Evolutionary conservation across 805 yeast species (phyloP).

Genomic region (Candida ficus): DNA sequence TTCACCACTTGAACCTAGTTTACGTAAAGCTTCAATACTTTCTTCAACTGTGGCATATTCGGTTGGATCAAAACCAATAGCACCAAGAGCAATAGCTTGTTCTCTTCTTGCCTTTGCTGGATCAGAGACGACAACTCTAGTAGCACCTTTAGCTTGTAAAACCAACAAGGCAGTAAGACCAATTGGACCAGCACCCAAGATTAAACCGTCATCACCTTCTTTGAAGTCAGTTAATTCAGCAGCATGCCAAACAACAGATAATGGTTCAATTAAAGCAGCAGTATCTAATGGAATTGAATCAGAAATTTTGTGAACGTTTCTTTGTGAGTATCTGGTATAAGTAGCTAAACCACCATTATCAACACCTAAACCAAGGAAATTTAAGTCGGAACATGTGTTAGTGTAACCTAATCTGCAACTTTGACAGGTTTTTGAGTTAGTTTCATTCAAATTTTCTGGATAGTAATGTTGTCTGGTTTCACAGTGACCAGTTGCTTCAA

Average conservation of each 20-base stretch:
- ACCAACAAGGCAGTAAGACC: conserved; percentile 56
- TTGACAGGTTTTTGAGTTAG: conserved; percentile 31
- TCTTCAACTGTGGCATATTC: conserved; percentile 23
- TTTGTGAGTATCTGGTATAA: conserved; percentile 34
- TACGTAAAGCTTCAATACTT: conserved; percentile 28
- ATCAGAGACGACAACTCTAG: conserved; percentile 52
- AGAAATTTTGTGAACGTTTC: conserved; percentile 36
- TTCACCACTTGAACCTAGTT: conserved; percentile 33
- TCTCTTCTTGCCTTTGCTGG: conserved; percentile 60
- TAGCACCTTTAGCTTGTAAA: conserved; percentile 42
- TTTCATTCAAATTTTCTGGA: conserved; percentile 8
- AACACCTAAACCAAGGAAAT: conserved; percentile 46
- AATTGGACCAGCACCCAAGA: conserved; percentile 60
- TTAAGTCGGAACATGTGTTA: conserved; percentile 40
- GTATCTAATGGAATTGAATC: conserved; percentile 42
- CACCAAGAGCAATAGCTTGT: conserved; percentile 47
- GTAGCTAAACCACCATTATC: conserved; percentile 45
- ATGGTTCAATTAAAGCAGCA: conserved; percentile 54
- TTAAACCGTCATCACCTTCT: conserved; percentile 42
- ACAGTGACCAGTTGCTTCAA: conserved; percentile 45
- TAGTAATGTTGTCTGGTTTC: conserved; percentile 30
- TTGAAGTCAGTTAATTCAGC: conserved; percentile 39
- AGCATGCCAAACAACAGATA: conserved; percentile 58
- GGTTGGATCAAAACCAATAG: conserved; percentile 39
- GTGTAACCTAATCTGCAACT: conserved; percentile 40